Base-by-base conservation (phyloP, 2,329 filamentous ascomycete species). In the Pezicula rhizophila region DNA sequence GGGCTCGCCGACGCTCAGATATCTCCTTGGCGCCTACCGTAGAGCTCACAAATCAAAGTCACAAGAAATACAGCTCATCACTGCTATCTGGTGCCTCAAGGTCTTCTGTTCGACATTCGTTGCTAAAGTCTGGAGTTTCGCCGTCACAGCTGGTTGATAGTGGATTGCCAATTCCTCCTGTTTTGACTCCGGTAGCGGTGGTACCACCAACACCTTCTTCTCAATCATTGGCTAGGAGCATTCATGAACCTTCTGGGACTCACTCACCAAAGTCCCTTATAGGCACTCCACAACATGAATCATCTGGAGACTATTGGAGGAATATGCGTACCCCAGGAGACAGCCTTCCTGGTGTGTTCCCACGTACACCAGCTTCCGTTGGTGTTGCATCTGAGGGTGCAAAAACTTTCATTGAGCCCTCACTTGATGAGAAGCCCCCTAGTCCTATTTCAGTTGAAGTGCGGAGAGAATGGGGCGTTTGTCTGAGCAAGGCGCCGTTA, bases 61-160 rank as follows among this genome's bases (percentile, higher is more conserved):
- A 4, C 8, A 57, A 55, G 38, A 25, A 43, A 7, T 50, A 58
- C 11, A 47, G 54, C 17, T 47, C 56, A 2, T 64, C 60, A 8
- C 26, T 62, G 18, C 48, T 58, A 28, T 62, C 60, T 17, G 48
- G 42, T 17, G 52, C 51, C 11, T 63, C 61, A 8, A 58, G 48
- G 50, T 48, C 44, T 20, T 60, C 58, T 17, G 41, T 45, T 42
- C 52, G 58, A 10, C 61, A 62, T 47, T 54, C 50, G 17, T 54
- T 63, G 23, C 51, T 64, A 26, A 61, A 60, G 31, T 41, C 60
- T 12, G 56, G 57, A 7, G 33, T 57, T 11, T 44, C 56, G 4
- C 42, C 53, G 18, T 31, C 17, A 12, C 48, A 53, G 28, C 52
- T 55, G 12, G 17, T 57, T 23, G 60, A 62, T 31, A 54, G 41